These are phyloP conservation scores for Leccinum subgranulosum DNA, from an alignment of 768 basidiomycete species.

Conservation along the genomic window DNA sequence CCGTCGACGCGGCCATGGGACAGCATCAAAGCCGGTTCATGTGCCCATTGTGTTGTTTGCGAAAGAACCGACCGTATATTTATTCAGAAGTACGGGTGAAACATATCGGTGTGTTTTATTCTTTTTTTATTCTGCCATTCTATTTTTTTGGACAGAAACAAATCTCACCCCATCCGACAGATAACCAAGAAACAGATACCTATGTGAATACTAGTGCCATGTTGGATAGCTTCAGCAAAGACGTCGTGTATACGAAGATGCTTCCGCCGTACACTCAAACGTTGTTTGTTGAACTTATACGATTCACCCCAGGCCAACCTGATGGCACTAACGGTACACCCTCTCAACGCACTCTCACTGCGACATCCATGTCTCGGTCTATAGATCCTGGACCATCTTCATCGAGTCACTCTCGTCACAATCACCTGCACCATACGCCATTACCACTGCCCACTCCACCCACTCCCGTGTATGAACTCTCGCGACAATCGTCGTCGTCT, in stretches of 20 bases:
- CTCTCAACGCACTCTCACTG: slow-evolving; percentile 14
- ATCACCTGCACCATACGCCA: slow-evolving; percentile 30
- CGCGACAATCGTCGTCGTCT: slow-evolving; percentile 24
- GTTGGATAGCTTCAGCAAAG: slow-evolving; percentile 70
- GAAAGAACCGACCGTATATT: slow-evolving; percentile 67
- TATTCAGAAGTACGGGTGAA: slow-evolving; percentile 76
- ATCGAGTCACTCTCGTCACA: slow-evolving; percentile 26
- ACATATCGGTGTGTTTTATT: slow-evolving; percentile 47
- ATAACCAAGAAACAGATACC: slow-evolving; percentile 48
- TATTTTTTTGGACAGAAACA: not conserved
- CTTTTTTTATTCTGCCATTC: not conserved
- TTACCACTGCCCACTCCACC: slow-evolving; percentile 32
- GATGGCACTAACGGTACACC: slow-evolving; percentile 20
- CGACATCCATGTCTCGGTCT: slow-evolving; percentile 19
- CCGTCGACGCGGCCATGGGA: slow-evolving; percentile 39
- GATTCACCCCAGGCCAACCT: slow-evolving; percentile 35
- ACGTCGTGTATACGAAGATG: slow-evolving; percentile 66
- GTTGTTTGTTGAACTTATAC: slow-evolving; percentile 70
- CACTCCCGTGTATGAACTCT: slow-evolving; percentile 33
- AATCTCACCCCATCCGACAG: slow-evolving; percentile 24
- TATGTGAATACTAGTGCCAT: slow-evolving; percentile 74
- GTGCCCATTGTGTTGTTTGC: slow-evolving; percentile 76
- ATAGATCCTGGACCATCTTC: slow-evolving; percentile 32
- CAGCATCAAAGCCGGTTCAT: slow-evolving; percentile 44
- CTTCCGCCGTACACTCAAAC: slow-evolving; percentile 62